Conservation (phyloP, 352 stramenopile species). For the Salisapilia sapeloensis region DNA sequence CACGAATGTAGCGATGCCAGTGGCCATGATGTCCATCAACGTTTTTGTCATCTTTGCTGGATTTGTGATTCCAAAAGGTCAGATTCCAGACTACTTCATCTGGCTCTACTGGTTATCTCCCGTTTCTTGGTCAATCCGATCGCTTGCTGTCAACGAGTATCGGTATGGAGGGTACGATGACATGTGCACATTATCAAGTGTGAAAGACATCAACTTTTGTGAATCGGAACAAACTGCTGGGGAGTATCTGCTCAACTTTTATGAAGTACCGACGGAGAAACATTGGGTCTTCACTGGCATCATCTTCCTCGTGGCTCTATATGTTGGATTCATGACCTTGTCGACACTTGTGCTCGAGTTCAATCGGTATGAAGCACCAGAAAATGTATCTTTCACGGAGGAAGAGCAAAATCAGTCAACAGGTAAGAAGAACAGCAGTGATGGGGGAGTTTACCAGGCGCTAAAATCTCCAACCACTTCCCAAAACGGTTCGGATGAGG, state of each 20-base stretch:
- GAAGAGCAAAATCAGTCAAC: constrained; percentile 5
- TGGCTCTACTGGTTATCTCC: constrained; percentile 70
- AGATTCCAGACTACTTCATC: constrained; percentile 30
- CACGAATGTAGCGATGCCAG: constrained; percentile 30
- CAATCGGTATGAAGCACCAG: constrained; percentile 8
- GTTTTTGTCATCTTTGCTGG: constrained; percentile 52
- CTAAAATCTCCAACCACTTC: no score
- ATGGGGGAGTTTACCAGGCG: no score
- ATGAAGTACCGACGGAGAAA: constrained; percentile 7
- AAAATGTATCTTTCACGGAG: neutral
- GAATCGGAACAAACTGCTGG: constrained; percentile 9
- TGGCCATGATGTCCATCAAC: constrained; percentile 33
- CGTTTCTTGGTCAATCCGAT: constrained; percentile 29
- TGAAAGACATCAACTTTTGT: constrained; percentile 5
- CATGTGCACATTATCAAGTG: no score
- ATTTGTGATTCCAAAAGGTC: constrained; percentile 32
- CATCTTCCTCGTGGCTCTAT: constrained; percentile 9
- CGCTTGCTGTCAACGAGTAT: constrained; percentile 28
- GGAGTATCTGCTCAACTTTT: constrained; percentile 10
- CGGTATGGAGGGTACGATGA: constrained; percentile 7
- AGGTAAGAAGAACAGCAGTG: no score
- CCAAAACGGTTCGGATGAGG: no score
- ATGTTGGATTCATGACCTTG: constrained; percentile 11
- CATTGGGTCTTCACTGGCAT: constrained; percentile 10
- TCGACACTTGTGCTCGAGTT: constrained; percentile 15